Evolutionary conservation across 805 yeast species (phyloP).

Genomic region (Starmerella cellae): DNA sequence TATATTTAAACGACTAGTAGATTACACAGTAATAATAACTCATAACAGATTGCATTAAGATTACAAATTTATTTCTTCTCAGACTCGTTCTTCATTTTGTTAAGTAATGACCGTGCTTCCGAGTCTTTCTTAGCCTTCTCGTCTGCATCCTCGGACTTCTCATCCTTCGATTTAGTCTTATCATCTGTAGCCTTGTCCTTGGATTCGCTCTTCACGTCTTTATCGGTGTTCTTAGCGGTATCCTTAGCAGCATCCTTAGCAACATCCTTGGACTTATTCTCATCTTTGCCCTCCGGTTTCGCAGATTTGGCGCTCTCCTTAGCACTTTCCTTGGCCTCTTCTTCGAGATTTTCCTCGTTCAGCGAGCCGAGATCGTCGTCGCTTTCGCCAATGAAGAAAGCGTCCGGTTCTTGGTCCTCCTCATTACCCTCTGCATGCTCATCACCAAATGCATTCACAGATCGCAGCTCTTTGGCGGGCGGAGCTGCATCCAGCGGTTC

Average conservation of each 20-base stretch:
- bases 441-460: conserved; percentile 24
- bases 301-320: background rate
- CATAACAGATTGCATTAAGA: too few relatives aligned
- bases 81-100: background rate
- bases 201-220: background rate
- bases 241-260: background rate
- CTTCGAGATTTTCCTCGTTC: conserved; percentile 12
- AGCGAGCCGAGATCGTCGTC: conserved; percentile 21
- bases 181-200: background rate
- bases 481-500: background rate
- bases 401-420: conserved; percentile 22
- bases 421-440: conserved; percentile 4
- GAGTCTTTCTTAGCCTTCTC: conserved; percentile 4
- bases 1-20: too few relatives aligned
- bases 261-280: background rate
- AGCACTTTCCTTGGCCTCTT: conserved; percentile 1
- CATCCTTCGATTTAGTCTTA: background rate
- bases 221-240: background rate
- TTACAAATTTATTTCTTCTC: background rate
- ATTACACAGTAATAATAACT: too few relatives aligned
- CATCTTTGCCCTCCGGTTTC: conserved; percentile 6
- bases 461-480: conserved; percentile 4
- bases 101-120: background rate
- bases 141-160: conserved; percentile 2
- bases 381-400: conserved; percentile 25